phyloP scores from a whole-genome alignment of 1,284 basidiomycete genomes.

The Leccinum fallax region DNA sequence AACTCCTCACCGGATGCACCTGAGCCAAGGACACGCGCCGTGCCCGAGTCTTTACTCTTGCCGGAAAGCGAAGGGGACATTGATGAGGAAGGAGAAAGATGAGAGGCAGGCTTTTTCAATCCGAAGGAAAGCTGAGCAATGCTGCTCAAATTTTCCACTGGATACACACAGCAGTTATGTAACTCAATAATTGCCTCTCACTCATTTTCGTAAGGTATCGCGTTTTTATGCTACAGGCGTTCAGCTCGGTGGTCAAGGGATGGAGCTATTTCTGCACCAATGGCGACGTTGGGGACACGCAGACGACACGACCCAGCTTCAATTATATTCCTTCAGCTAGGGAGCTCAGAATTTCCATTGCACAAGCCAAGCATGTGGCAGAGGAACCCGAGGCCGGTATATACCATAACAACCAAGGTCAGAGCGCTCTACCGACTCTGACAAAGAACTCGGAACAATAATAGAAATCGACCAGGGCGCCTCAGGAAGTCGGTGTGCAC shows the following conservation, averaged over 20 bases:
- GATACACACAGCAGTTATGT: conserved; percentile 20
- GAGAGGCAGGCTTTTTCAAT: background rate
- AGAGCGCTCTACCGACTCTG: background rate
- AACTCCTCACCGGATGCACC: conserved; percentile 75
- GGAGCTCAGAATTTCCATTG: background rate
- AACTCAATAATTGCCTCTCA: conserved; percentile 6
- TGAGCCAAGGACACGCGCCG: conserved; percentile 87
- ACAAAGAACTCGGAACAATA: background rate
- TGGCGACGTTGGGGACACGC: background rate
- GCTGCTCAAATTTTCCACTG: conserved; percentile 11
- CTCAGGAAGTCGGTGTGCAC: background rate
- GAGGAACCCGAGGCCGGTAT: background rate
- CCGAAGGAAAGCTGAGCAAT: background rate
- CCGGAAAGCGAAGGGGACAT: conserved; percentile 67
- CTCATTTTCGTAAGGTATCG: conserved; percentile 8
- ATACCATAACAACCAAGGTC: background rate
- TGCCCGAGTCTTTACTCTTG: conserved; percentile 84
- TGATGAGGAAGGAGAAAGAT: background rate
- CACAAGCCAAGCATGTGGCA: background rate
- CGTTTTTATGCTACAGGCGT: conserved; percentile 3
- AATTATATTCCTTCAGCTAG: background rate
- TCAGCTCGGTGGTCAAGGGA: background rate
- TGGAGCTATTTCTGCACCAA: conserved; percentile 4
- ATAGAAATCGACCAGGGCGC: background rate
- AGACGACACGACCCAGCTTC: background rate